These are phyloP conservation scores for Citrus sinensis DNA, from an alignment of 345 rosid genomes.

Conservation along the genomic window DNA sequence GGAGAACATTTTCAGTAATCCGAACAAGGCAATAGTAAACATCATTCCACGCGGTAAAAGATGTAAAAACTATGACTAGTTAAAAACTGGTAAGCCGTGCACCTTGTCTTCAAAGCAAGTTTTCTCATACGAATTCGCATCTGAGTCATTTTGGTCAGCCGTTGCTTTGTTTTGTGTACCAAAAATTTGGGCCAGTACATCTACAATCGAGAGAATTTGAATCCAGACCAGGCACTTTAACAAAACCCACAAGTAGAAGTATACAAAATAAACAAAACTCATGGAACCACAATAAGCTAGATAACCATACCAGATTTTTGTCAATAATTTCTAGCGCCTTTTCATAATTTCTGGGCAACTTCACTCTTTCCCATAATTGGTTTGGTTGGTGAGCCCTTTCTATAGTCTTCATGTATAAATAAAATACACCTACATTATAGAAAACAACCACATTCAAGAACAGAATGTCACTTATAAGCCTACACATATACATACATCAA, in stretches of 20 bases:
- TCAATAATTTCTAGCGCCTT: constrained; percentile 88
- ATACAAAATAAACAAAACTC: background rate
- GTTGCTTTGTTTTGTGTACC: constrained; percentile 84
- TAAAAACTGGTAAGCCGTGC: constrained; percentile 3
- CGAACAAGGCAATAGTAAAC: background rate
- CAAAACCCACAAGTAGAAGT: background rate
- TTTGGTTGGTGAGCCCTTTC: constrained; percentile 96
- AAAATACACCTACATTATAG: constrained; percentile 67
- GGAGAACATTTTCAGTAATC: background rate
- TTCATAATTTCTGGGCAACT: constrained; percentile 82
- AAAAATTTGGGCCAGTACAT: constrained; percentile 91
- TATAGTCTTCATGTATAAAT: constrained; percentile 89
- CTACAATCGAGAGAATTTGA: constrained; percentile 29
- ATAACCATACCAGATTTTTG: constrained; percentile 70
- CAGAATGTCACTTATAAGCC: background rate
- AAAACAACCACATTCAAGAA: constrained; percentile 3
- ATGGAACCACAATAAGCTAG: background rate
- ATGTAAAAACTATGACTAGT: background rate
- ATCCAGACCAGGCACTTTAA: background rate
- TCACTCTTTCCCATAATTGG: constrained; percentile 87
- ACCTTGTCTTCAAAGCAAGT: constrained; percentile 89
- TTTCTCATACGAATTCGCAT: constrained; percentile 97
- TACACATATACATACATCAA: background rate
- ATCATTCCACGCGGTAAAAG: background rate
- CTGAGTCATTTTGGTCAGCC: constrained; percentile 96